Base-by-base conservation (phyloP, 116 monocot genomes). In the Zostera marina region DNA sequence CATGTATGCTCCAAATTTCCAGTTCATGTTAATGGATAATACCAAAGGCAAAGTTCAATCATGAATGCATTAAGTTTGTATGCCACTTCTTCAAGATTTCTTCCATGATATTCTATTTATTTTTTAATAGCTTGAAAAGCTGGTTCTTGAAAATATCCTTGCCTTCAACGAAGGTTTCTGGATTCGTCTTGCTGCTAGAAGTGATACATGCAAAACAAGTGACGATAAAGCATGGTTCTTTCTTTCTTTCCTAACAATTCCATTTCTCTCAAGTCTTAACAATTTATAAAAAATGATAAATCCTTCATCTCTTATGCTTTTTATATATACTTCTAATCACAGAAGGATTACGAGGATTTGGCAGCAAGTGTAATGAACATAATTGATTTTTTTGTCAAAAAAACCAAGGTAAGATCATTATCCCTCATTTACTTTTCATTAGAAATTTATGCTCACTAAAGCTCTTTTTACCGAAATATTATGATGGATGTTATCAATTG, bases 331-430 rank as follows among this genome's bases (percentile, higher is more conserved):
- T 45, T 41, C 54, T 12, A 32, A 57, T 59, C 68, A n/a, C 84
- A 93, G 93, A 81, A 84, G 60, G 93, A 93, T 67, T 93, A 93
- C 57, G 84, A 93, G 71, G 93, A 93, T 61, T 63, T 93, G 62
- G 93, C 93, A 14, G 55, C 51, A 61, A 71, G 70, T 21, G 66
- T 93, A 53, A 93, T 93, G 93, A 88, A 55, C 68, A 84, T 88
- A 68, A 84, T 93, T 67, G 93, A 93, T 12, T 70, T 70, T 19
- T 64, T 93, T 47, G 93, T 93, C 61, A 84, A 93, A 63, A 93
- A 93, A 65, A 79, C 93, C 47, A 74, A 81, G 54, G 93, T 84
- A 77, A 76, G 72, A 5, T 47, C 45, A 51, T 39, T 5, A 49
- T 43, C 60, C 47, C 1, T 32, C 32, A 32, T 32, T 32, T 32